These are phyloP conservation scores for Chaetoceros muelleri DNA, from an alignment of 108 stramenopile species.

Conservation along the genomic window DNA sequence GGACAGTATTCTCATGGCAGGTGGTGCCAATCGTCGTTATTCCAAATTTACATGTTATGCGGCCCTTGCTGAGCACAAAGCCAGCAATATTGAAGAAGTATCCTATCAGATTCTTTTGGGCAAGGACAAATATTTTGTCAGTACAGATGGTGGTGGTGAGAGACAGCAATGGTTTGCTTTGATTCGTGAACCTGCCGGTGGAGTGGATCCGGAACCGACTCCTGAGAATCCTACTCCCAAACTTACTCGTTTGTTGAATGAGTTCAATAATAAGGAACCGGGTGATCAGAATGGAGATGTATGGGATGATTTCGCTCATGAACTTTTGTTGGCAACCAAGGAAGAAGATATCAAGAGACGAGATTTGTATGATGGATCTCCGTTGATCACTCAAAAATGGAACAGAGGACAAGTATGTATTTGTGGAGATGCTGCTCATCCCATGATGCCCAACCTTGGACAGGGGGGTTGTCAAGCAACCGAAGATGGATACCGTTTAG, in stretches of 20 bases:
- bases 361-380: constrained; percentile 94
- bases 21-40: constrained; percentile 63
- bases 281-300: constrained; percentile 82
- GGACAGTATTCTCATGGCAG: constrained; percentile 66
- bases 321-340: constrained; percentile 81
- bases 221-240: constrained; percentile 78
- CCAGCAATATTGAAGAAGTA: constrained; percentile 86
- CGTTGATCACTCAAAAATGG: constrained; percentile 74
- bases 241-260: constrained; percentile 69
- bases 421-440: constrained; percentile 94
- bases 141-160: constrained; percentile 92
- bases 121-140: constrained; percentile 92
- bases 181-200: constrained; percentile 81
- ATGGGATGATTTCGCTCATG: constrained; percentile 86
- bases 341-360: constrained; percentile 93
- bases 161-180: constrained; percentile 98
- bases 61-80: constrained; percentile 67
- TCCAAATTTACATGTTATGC: constrained; percentile 89
- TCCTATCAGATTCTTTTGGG: constrained; percentile 87
- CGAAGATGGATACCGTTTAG: constrained; percentile 91
- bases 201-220: constrained; percentile 79
- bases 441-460: constrained; percentile 89
- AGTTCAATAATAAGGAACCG: constrained; percentile 50
- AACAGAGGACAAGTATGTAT: constrained; percentile 81
- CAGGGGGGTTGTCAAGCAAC: constrained; percentile 96